phyloP scores from a whole-genome alignment of 768 basidiomycete genomes.

The Agaricus bisporus region DNA sequence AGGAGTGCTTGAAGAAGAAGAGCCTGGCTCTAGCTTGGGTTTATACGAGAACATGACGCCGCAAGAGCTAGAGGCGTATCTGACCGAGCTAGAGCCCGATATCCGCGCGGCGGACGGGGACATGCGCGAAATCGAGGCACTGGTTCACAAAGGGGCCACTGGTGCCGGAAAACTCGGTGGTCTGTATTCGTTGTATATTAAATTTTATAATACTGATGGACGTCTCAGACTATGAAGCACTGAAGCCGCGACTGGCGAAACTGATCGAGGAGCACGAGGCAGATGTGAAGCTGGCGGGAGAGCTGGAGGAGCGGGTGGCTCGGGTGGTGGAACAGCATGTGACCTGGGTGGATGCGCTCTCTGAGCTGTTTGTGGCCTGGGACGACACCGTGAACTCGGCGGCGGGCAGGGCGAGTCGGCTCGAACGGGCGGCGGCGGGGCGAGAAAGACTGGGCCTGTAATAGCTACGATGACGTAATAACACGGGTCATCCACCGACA shows the following conservation, averaged over 20 bases:
- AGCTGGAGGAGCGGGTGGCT: constrained; percentile 63
- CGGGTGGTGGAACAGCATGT: constrained; percentile 63
- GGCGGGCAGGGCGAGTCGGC: constrained; percentile 48
- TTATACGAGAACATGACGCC: constrained; percentile 57
- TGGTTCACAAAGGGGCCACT: constrained; percentile 67
- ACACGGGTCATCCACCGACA: not conserved
- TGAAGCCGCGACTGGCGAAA: constrained; percentile 63
- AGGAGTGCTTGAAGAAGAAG: constrained; percentile 33
- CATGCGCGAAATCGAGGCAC: constrained; percentile 66
- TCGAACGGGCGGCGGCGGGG: constrained; percentile 40
- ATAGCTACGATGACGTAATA: too few relatives aligned
- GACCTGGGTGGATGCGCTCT: constrained; percentile 72
- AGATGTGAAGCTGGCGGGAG: constrained; percentile 47
- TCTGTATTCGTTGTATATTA: constrained; percentile 18
- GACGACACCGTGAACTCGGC: constrained; percentile 68
- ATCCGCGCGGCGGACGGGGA: constrained; percentile 79
- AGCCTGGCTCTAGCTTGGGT: not conserved
- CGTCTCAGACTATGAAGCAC: constrained; percentile 48
- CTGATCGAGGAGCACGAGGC: constrained; percentile 55
- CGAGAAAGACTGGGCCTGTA: too few relatives aligned
- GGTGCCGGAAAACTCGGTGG: constrained; percentile 68
- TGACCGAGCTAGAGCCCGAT: constrained; percentile 79
- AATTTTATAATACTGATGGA: not conserved
- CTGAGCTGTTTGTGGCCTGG: constrained; percentile 83
- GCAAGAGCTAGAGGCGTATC: constrained; percentile 62